Evolutionary conservation across 2,329 filamentous ascomycete species (phyloP), one percentile per base, ranked within the genome.

Genomic region (Nigrospora osmanthi): DNA sequence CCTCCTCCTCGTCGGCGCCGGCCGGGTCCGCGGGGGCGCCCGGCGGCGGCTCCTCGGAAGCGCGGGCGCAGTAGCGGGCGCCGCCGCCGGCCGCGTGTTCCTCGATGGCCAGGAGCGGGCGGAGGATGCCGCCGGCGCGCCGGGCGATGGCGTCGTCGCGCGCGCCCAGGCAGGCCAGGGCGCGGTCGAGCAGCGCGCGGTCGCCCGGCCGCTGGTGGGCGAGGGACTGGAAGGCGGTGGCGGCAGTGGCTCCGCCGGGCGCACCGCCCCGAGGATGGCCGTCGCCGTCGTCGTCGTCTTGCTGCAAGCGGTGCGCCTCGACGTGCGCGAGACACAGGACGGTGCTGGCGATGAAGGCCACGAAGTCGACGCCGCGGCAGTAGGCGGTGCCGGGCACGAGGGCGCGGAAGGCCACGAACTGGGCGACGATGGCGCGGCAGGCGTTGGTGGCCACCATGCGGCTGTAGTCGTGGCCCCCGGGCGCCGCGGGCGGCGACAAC

Each of bases 241-340:
- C n/a, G n/a, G n/a, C n/a, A 42, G 38, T 6, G 10, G 23, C n/a
- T n/a, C n/a, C n/a, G 23, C 23, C 6, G 23, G 23, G 23, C 23
- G 23, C 6, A n/a, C n/a, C n/a, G 6, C 7, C 23, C 23, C 2
- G 23, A 28, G 6, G 17, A 13, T 3, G 4, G 16, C 17, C 23
- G 15, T 13, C 17, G 17, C 11, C 9, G n/a, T 30, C 15, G 13
- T 54, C 38, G 6, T 35, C 12, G n/a, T 38, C 7, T 28, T 11
- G 9, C 4, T 19, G 40, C 6, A 39, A 44, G 19, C 58, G 57
- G 4, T 49, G 54, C 9, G 66, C 54, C 16, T 64, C 57, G 4
- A 73, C 63, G 45, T 73, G 67, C 0, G 63, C 62, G 1, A 73
- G 52, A 36, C 68, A 71, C 2, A 73, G 52, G 0, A 62, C 56